Conservation (phyloP, 257 asterid genomes). For the Gardenia jasminoides region DNA sequence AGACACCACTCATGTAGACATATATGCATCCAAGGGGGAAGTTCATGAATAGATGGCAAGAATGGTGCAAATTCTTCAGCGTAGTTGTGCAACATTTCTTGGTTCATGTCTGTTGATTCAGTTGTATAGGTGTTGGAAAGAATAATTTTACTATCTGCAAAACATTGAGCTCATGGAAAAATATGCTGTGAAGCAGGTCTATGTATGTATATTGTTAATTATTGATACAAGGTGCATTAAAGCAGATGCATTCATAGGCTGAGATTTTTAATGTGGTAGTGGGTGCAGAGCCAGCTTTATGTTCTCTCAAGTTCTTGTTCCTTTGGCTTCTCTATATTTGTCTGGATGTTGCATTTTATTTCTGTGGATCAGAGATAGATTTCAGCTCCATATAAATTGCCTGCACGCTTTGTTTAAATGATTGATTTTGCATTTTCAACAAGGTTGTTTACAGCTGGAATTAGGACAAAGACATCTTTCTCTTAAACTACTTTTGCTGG, state of each 20-base stretch:
- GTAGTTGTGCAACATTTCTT: too few relatives aligned
- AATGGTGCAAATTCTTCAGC: not conserved
- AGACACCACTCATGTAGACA: not conserved
- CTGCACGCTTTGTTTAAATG: not conserved
- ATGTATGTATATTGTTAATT: not conserved
- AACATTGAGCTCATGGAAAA: not conserved
- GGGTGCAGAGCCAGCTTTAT: not conserved
- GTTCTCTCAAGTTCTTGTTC: not conserved
- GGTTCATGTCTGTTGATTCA: not conserved
- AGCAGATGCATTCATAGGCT: not conserved
- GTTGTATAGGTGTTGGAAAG: not conserved
- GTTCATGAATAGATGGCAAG: conserved; percentile 6
- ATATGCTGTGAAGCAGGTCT: not conserved
- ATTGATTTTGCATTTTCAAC: not conserved
- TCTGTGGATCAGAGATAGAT: not conserved
- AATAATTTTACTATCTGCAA: not conserved
- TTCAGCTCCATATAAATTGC: not conserved
- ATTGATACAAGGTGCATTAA: not conserved
- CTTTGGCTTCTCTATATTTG: not conserved
- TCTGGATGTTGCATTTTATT: not conserved
- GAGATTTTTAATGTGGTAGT: not conserved
- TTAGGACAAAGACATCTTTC: not conserved
- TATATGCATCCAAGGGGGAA: not conserved
- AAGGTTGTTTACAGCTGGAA: conserved; percentile 2
- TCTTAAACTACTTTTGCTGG: conserved; percentile 1